These are phyloP conservation scores for Oryza officinalis DNA, from an alignment of 176 grass and related monocot genomes.

Conservation along the genomic window DNA sequence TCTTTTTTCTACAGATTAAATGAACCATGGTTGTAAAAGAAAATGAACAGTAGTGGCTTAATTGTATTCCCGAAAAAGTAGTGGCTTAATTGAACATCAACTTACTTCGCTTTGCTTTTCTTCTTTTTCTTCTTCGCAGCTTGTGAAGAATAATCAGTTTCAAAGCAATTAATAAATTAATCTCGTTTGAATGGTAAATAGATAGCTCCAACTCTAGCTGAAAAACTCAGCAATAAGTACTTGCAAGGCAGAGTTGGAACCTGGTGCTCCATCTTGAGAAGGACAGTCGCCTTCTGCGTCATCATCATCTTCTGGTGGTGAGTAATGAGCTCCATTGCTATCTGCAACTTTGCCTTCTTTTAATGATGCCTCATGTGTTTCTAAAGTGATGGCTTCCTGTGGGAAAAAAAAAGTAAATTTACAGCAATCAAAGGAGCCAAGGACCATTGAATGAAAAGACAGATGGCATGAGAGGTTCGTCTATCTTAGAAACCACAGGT, in stretches of 20 bases:
- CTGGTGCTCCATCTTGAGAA: slow-evolving; percentile 55
- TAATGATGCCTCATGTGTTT: slow-evolving; percentile 1
- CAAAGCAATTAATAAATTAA: slow-evolving; percentile 16
- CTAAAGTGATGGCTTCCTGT: slow-evolving; percentile 29
- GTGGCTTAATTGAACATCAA: slow-evolving; percentile 24
- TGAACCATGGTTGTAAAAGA: slow-evolving; percentile 4
- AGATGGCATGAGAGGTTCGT: not conserved
- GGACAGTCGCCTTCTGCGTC: slow-evolving; percentile 43
- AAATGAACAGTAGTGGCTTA: slow-evolving; percentile 10
- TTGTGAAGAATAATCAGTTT: slow-evolving; percentile 38
- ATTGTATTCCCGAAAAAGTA: too few species aligned
- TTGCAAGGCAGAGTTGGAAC: slow-evolving; percentile 42
- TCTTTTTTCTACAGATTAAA: slow-evolving; percentile 54
- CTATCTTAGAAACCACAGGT: not conserved
- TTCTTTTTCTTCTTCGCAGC: slow-evolving; percentile 84
- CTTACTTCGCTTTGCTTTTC: slow-evolving; percentile 77
- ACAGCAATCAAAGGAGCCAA: not conserved
- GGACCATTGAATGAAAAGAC: not conserved
- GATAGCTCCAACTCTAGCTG: slow-evolving; percentile 10
- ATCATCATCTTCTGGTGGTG: slow-evolving; percentile 49
- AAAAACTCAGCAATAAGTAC: not conserved
- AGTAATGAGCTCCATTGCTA: slow-evolving; percentile 35
- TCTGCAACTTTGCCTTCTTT: slow-evolving; percentile 41
- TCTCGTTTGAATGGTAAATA: slow-evolving; percentile 5
- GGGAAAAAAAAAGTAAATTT: slow-evolving; percentile 29